Base-by-base conservation (phyloP, 1,284 basidiomycete genomes). In the Tylopilus sp. region DNA sequence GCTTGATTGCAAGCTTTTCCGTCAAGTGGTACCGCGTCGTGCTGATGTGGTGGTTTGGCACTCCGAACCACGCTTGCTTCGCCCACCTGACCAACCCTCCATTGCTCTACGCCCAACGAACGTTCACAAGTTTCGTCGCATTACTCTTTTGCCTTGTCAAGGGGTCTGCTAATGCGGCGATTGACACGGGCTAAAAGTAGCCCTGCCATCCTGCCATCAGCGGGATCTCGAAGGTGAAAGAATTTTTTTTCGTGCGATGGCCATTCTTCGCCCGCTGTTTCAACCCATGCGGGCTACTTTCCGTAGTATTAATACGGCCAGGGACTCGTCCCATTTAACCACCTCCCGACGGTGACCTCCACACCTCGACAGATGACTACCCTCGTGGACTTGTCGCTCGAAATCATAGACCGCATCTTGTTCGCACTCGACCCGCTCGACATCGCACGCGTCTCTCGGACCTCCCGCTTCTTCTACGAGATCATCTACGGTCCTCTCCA, bases 361-460 rank as follows among this genome's bases (percentile, higher is more conserved):
- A 33, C 7, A 21, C 13, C 3, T 16, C 28, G 13, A 35, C 13
- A 18, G n/a, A 64, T 55, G 51, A 19, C 39, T 11, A 25, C 31
- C 19, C 52, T 77, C 46, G 48, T 53, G 21, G 63, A 69, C 25
- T 55, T 85, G 7, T 81, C 83, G 6, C 60, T 68, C 16, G 84
- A 86, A 60, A 59, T 82, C 23, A 57, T 84, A 18, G 82, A 84
- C 48, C 66, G 74, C 36, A 74, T 83, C 39, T 64, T 85, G 3
- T 57, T 78, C 40, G 55, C 63, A 13, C 72, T 75, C 44, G 80
- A 85, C 57, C 84, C 83, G 2, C 59, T 78, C 34, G 75, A 84
- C 49, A 73, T 84, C 29, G 71, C 79, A 1, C 51, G 59, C 11
- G 52, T 77, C 46, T 69, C 80, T 0, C 77, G 78, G 58, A 75